Conservation (phyloP, 768 basidiomycete species). For the Trametes sanguinea region DNA sequence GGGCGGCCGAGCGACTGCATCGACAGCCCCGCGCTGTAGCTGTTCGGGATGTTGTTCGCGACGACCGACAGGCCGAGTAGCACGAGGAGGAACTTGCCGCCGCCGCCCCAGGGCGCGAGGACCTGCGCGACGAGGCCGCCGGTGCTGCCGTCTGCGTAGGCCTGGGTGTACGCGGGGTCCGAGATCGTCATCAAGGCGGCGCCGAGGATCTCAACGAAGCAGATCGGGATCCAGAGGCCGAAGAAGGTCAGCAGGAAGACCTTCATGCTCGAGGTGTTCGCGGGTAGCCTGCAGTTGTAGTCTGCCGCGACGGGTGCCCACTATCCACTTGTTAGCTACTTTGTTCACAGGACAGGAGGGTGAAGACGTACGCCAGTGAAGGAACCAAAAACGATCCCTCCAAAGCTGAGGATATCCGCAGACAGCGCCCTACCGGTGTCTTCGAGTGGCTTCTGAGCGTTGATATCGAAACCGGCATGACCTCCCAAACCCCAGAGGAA, state of each 20-base stretch:
- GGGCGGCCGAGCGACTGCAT: constrained; percentile 45
- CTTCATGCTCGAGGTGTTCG: constrained; percentile 41
- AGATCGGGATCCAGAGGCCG: constrained; percentile 50
- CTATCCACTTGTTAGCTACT: constrained; percentile 8
- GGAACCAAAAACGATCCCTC: constrained; percentile 52
- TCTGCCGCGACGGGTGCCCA: constrained; percentile 58
- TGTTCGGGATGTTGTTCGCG: constrained; percentile 52
- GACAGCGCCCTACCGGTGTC: constrained; percentile 46
- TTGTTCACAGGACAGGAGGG: background rate
- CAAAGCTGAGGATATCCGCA: constrained; percentile 53
- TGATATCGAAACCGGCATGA: constrained; percentile 47
- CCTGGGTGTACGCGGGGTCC: constrained; percentile 39
- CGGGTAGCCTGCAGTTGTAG: constrained; percentile 54
- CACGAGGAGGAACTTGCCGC: constrained; percentile 49
- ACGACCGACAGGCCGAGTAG: constrained; percentile 47
- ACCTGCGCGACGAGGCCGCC: constrained; percentile 49
- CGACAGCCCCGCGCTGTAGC: constrained; percentile 48
- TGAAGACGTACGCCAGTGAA: constrained; percentile 44
- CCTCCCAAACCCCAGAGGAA: constrained; percentile 54
- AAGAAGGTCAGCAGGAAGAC: constrained; percentile 54
- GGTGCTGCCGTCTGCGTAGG: constrained; percentile 40
- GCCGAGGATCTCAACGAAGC: constrained; percentile 51
- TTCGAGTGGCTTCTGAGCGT: constrained; percentile 44
- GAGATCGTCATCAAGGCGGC: constrained; percentile 45
- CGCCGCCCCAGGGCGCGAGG: constrained; percentile 41